Percentiles rank a stretch among this genome's conserved stretches.
These are phyloP conservation scores for Circinella minor DNA, from an alignment of 371 early-diverging fungal genomes.

Conservation along the genomic window DNA sequence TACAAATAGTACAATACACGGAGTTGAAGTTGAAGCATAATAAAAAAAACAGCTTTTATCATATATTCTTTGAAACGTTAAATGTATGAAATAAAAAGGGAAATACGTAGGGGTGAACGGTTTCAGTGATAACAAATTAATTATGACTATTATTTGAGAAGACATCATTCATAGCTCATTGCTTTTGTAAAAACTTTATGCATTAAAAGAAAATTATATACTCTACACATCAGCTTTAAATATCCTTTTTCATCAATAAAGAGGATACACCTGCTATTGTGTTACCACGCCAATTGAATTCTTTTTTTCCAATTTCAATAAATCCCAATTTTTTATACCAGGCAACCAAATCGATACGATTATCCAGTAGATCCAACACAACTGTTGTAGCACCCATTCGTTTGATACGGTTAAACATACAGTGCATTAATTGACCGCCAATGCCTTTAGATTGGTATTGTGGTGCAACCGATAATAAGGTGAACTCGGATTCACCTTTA, in stretches of 20 bases:
- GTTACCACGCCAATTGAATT: background rate
- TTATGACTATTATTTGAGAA: no score
- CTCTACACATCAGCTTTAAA: no score
- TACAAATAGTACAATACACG: no score
- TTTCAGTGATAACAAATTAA: no score
- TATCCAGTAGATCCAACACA: slow-evolving; percentile 51
- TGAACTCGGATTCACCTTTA: slow-evolving; percentile 36
- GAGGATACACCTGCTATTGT: background rate
- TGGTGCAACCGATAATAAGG: slow-evolving; percentile 59
- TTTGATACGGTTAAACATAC: slow-evolving; percentile 42
- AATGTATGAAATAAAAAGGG: no score
- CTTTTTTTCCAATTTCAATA: slow-evolving; percentile 40
- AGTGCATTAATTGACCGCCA: slow-evolving; percentile 53
- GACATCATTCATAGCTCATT: no score
- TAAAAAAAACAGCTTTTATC: no score
- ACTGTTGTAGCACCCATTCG: slow-evolving; percentile 37
- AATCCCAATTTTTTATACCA: slow-evolving; percentile 64
- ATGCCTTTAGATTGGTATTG: slow-evolving; percentile 56
- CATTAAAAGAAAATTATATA: background rate
- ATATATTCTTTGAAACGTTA: no score
- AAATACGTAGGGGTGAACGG: no score
- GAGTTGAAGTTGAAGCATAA: no score
- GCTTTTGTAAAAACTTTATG: no score
- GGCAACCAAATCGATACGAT: slow-evolving; percentile 50
- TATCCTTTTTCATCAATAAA: background rate